Evolutionary conservation across 179 eudicot species (phyloP).

Genomic region (Patellifolia procumbens): DNA sequence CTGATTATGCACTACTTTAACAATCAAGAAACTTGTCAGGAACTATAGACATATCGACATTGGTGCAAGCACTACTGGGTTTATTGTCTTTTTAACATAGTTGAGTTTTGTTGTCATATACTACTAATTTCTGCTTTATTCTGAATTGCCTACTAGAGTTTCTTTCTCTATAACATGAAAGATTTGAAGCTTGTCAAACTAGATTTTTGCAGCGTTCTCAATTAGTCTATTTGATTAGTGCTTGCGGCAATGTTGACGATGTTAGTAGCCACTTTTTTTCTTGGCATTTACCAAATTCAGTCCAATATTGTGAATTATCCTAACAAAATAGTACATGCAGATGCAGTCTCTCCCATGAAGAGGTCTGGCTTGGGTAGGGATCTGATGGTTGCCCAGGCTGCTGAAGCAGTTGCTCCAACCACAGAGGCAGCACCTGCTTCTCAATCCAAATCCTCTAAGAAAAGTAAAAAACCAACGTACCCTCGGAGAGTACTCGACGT

Average conservation of each 20-base stretch:
- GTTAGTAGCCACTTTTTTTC: not conserved
- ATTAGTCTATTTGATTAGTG: not conserved
- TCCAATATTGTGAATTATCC: not conserved
- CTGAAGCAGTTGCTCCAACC: constrained; percentile 32
- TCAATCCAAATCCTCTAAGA: constrained; percentile 23
- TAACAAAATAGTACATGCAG: not conserved
- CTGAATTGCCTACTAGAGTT: not conserved
- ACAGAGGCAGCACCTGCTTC: constrained; percentile 20
- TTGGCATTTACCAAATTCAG: not conserved
- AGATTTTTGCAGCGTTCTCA: no score
- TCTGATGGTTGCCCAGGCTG: constrained; percentile 25
- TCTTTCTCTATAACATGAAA: not conserved
- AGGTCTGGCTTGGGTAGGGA: constrained; percentile 19
- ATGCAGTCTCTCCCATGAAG: constrained; percentile 17
- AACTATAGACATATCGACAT: no score
- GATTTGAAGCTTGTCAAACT: not conserved
- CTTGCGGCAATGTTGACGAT: not conserved
- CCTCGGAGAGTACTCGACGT: constrained; percentile 29
- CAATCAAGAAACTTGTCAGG: constrained; percentile 5
- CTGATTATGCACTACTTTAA: not conserved
- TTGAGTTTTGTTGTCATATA: not conserved
- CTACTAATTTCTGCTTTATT: not conserved
- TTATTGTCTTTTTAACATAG: not conserved
- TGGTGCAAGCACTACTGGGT: no score
- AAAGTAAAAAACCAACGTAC: constrained; percentile 16